A percentile compares a stretch with the other conserved stretches of the same genome.
Conservation (phyloP, 768 basidiomycete genomes). For the Tulasnella sp. region DNA sequence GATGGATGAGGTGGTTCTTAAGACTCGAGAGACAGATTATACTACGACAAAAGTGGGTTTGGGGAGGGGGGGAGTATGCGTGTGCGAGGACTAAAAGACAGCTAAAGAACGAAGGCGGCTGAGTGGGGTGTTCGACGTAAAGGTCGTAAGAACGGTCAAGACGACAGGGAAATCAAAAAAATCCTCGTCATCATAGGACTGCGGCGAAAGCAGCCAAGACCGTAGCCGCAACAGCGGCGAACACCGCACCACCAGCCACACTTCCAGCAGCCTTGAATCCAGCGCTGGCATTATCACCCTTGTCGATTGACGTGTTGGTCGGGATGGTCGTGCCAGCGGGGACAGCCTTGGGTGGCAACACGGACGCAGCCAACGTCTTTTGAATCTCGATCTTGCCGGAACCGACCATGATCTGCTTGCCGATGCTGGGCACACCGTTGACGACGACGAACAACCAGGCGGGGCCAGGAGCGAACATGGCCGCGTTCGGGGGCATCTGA, state of each 20-base stretch:
- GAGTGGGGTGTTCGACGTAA: neutral
- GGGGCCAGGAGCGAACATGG: conserved; percentile 70
- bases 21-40: no score
- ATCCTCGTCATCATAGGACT: neutral
- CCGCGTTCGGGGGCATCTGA: conserved; percentile 49
- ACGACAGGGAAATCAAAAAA: neutral
- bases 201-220: neutral
- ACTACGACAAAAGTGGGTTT: neutral
- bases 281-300: neutral
- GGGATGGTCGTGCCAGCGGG: conserved; percentile 10
- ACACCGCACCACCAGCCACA: neutral
- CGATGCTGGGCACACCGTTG: conserved; percentile 53
- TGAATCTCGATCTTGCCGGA: conserved; percentile 32
- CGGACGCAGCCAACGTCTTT: neutral
- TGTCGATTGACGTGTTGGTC: neutral
- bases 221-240: neutral
- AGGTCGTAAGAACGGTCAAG: neutral
- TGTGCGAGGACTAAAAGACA: neutral
- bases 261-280: neutral
- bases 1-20: neutral
- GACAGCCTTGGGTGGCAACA: conserved; percentile 7
- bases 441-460: conserved; percentile 63
- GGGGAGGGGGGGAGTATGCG: neutral
- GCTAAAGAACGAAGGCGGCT: neutral
- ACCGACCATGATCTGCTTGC: conserved; percentile 55